A percentile compares a stretch with the other conserved stretches of the same genome.
Evolutionary conservation across 352 stramenopile species (phyloP).

Genomic region (Phytophthora chlamydospora): DNA sequence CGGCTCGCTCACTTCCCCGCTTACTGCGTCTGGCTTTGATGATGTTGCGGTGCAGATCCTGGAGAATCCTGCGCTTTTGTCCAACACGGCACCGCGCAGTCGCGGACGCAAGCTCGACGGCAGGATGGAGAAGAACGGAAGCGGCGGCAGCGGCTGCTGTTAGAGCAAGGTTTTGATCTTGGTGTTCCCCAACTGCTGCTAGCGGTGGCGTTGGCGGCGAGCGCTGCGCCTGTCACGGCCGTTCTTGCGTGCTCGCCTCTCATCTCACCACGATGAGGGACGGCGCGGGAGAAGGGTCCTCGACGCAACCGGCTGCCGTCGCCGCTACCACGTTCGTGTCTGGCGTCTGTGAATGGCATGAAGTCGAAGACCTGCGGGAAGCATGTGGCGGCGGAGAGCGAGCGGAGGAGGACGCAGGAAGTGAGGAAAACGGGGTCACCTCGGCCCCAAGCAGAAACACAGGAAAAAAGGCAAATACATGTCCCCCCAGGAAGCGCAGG

Average conservation of each 20-base stretch:
- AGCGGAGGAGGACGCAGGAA: conserved; percentile 1
- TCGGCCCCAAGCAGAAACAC: conserved; percentile 14
- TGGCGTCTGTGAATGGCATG: conserved; percentile 12
- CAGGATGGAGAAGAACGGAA: conserved; percentile 62
- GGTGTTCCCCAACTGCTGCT: conserved; percentile 15
- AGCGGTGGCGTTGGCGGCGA: conserved; percentile 1
- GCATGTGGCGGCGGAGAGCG: background rate
- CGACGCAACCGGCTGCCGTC: conserved; percentile 11
- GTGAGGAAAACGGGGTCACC: conserved; percentile 1
- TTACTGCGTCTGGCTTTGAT: background rate
- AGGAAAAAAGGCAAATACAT: conserved; percentile 38
- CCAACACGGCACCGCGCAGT: conserved; percentile 83
- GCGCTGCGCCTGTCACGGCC: conserved; percentile 4
- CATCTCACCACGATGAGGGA: conserved; percentile 20
- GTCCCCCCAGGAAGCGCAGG: conserved; percentile 4
- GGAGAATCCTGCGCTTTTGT: conserved; percentile 89
- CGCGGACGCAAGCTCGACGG: conserved; percentile 65
- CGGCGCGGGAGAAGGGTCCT: conserved; percentile 14
- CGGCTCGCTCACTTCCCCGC: conserved; percentile 4
- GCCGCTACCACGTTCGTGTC: conserved; percentile 10
- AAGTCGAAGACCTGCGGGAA: conserved; percentile 5
- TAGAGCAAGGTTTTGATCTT: conserved; percentile 45
- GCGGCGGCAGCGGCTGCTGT: conserved; percentile 63
- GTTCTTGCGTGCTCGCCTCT: conserved; percentile 25
- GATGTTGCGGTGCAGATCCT: conserved; percentile 66